Conservation (phyloP, 106 monocot species). For the Acorus gramineus region DNA sequence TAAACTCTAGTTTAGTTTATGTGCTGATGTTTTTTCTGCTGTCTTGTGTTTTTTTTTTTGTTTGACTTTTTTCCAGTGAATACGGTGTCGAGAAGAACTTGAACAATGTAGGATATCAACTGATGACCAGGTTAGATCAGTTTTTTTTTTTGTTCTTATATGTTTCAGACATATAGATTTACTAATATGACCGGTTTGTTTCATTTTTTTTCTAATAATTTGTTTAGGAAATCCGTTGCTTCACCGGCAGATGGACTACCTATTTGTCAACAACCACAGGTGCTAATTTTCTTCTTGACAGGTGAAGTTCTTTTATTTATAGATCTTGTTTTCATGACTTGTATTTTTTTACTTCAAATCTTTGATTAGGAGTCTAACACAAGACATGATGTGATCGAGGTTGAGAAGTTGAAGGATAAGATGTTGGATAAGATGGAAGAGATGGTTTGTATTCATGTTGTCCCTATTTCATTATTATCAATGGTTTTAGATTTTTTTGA, state of each 20-base stretch:
- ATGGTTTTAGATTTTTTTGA: too few species aligned
- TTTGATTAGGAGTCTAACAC: not conserved
- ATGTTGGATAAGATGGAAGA: conserved; percentile 30
- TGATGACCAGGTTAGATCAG: conserved; percentile 59
- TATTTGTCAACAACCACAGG: conserved; percentile 22
- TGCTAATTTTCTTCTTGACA: conserved; percentile 3
- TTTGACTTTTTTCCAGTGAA: too few species aligned
- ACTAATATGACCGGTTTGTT: not conserved
- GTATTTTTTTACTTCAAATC: too few species aligned
- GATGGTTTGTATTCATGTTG: conserved; percentile 9
- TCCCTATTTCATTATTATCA: too few species aligned
- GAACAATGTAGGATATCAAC: conserved; percentile 19
- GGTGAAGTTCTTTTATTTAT: not conserved
- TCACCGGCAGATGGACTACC: conserved; percentile 39
- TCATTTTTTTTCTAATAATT: not conserved
- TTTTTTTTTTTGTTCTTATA: not conserved
- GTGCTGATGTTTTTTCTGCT: too few species aligned
- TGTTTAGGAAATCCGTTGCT: conserved; percentile 62
- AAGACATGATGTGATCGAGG: conserved; percentile 21
- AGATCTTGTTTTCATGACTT: too few species aligned
- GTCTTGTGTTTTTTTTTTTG: too few species aligned
- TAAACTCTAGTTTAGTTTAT: too few species aligned
- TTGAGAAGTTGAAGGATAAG: conserved; percentile 35
- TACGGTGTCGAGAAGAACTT: conserved; percentile 10
- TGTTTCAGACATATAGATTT: not conserved